Evolutionary conservation across 805 yeast genomes (phyloP), one percentile per base, ranked within the genome.

Genomic region (Candida montana): DNA sequence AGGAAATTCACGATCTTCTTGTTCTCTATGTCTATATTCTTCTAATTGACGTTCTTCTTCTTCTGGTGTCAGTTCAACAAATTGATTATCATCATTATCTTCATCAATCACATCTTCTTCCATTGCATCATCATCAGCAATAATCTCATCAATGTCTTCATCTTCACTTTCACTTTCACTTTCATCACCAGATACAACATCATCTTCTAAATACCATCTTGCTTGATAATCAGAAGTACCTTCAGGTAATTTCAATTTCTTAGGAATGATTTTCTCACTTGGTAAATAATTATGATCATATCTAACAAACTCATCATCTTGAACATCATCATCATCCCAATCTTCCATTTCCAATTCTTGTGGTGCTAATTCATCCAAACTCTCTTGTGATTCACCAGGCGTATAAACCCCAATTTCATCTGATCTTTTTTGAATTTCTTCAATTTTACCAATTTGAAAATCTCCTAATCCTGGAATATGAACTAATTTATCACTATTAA

Each of bases 401-500:
- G 59, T 61, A 39, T 46, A 71, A 16, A 37, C 49, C 24, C 37
- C 45, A 33, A 41, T 17, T 47, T 46, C 57, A 4, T 47, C 47
- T 12, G 55, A 62, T 12, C 53, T 42, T 26, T 68, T 63, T 2
- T 52, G 49, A 3, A 77, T 33, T 50, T 67, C 77, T 53, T 83
- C 89, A 41, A 93, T 76, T 37, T 65, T 72, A 36, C 75, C 80
- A 18, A 93, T 62, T 61, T 83, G 88, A 66, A 78, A 89, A 61
- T 93, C 98, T 15, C 99, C 99, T 46, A 73, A 70, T 1, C 90
- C 96, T 4, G 95, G 95, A 26, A 95, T 67, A 58, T 91, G 96
- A 30, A 95, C 77, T 41, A 87, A 63, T 53, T 89, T 73, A 58
- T 90, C 79, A 3, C 84, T 76, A 50, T 79, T 76, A 63, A 93